Evolutionary conservation across 2,329 filamentous ascomycete species (phyloP).

Genomic region (Neonectria sp.): DNA sequence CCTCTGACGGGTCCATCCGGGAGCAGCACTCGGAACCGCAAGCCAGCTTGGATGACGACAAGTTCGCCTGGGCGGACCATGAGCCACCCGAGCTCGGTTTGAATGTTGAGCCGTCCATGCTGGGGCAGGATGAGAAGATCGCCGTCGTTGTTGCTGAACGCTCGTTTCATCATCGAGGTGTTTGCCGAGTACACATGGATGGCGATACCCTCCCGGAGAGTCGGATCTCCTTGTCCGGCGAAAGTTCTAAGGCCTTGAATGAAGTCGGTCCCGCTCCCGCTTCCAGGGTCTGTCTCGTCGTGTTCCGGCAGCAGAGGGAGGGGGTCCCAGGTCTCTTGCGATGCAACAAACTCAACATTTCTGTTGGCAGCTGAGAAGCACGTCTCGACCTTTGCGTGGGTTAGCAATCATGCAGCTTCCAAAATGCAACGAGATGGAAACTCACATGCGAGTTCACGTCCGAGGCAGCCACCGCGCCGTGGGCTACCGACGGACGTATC

Average conservation of each 20-base stretch:
- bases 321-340: constrained; percentile 65
- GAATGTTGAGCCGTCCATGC: constrained; percentile 79
- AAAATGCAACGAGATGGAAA: background rate
- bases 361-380: constrained; percentile 64
- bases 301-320: constrained; percentile 48
- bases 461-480: constrained; percentile 42
- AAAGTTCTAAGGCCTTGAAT: constrained; percentile 62
- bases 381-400: constrained; percentile 49
- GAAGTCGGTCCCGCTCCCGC: constrained; percentile 55
- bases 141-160: constrained; percentile 70
- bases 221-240: constrained; percentile 63
- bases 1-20: constrained; percentile 74
- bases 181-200: constrained; percentile 63
- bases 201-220: constrained; percentile 62
- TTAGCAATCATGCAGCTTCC: background rate
- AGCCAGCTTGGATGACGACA: constrained; percentile 78
- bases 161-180: constrained; percentile 58
- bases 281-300: background rate
- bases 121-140: constrained; percentile 83
- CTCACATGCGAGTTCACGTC: constrained; percentile 48
- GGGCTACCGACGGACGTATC: constrained; percentile 51
- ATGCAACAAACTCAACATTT: constrained; percentile 60
- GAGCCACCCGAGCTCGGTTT: constrained; percentile 81
- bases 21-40: constrained; percentile 79
- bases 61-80: constrained; percentile 83